phyloP scores from a whole-genome alignment of 345 rosid genomes.

The Camelina laxa region DNA sequence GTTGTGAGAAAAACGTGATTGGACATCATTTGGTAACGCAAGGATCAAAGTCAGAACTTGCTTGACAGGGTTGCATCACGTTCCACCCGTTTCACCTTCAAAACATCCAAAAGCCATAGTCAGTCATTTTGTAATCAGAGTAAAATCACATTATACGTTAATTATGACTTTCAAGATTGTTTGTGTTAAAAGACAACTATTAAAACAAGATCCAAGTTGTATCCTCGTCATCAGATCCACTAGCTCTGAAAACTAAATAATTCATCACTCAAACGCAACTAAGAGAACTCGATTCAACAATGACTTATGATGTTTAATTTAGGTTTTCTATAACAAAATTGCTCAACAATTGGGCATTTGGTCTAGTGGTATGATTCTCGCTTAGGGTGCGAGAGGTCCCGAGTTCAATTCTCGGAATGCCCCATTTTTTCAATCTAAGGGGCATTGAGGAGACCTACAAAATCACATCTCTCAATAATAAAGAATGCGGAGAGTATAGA shows the following conservation, averaged over 20 bases:
- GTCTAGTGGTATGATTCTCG: slow-evolving; percentile 53
- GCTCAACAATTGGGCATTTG: background rate
- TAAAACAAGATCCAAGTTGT: background rate
- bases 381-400: slow-evolving; percentile 87
- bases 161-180: background rate
- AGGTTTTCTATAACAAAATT: background rate
- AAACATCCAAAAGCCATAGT: background rate
- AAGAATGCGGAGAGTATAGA: background rate
- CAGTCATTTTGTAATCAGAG: background rate
- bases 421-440: slow-evolving; percentile 17
- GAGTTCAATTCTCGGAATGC: slow-evolving; percentile 64
- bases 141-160: background rate
- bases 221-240: background rate
- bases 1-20: too few species aligned
- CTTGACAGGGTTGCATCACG: background rate
- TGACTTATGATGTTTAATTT: background rate
- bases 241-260: background rate
- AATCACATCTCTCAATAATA: background rate
- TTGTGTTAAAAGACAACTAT: background rate
- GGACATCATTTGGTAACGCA: background rate
- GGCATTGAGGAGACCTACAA: slow-evolving; percentile 9
- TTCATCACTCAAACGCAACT: background rate
- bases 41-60: background rate
- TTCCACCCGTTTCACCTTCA: background rate
- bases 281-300: background rate